Percentiles rank a stretch among this genome's conserved stretches.
Conservation (phyloP, 2,329 filamentous ascomycete species). For the Beauveria scarabaeidicola region DNA sequence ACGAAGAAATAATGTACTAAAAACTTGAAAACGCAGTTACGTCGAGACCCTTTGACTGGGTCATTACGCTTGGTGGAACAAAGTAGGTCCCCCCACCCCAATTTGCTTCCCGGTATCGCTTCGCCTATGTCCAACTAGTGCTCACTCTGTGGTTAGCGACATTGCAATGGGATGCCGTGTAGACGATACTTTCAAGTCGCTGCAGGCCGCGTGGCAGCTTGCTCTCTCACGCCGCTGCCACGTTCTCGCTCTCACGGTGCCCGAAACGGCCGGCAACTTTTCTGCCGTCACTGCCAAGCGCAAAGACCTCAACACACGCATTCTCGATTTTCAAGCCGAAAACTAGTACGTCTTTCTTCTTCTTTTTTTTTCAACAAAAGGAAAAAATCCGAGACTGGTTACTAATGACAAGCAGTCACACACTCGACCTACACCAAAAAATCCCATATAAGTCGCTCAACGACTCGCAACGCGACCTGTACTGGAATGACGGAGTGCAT, state of each 20-base stretch:
- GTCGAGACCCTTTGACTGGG: conserved; percentile 43
- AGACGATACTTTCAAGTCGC: conserved; percentile 37
- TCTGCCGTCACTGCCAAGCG: conserved; percentile 27
- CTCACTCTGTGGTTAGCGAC: conserved; percentile 31
- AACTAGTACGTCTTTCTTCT: conserved; percentile 40
- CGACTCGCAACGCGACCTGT: conserved; percentile 34
- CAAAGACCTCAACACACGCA: conserved; percentile 42
- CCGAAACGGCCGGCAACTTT: conserved; percentile 34
- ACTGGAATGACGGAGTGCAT: conserved; percentile 57
- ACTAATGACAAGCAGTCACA: conserved; percentile 20
- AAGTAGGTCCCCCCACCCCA: conserved; percentile 34
- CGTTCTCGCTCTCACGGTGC: conserved; percentile 56
- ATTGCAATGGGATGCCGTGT: conserved; percentile 32
- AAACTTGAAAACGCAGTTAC: background rate
- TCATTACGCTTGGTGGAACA: conserved; percentile 55
- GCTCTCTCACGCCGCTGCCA: conserved; percentile 41
- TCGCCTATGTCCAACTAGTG: background rate
- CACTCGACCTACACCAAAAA: conserved; percentile 46
- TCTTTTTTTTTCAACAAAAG: too few species aligned
- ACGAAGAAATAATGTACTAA: background rate
- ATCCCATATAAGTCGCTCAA: conserved; percentile 46
- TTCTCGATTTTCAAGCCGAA: conserved; percentile 38
- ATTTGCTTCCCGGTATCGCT: background rate
- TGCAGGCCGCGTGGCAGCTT: conserved; percentile 42
- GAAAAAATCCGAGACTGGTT: too few species aligned